A percentile compares a stretch with the other conserved stretches of the same genome.
Evolutionary conservation across 805 yeast genomes (phyloP).

Genomic region (Wickerhamiella vanderwaltii): DNA sequence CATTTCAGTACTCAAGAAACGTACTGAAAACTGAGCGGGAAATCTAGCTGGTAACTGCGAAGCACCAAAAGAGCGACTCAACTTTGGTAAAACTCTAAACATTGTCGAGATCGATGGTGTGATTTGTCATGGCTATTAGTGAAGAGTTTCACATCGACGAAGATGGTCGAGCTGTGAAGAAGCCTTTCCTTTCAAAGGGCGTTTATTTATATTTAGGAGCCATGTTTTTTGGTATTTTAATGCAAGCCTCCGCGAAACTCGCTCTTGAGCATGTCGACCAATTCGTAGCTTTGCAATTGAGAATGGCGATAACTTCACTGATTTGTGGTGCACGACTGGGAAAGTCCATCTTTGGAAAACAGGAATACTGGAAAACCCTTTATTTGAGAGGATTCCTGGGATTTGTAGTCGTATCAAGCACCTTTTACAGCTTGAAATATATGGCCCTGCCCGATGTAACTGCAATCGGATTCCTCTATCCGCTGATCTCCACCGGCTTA

Average conservation of each 20-base stretch:
- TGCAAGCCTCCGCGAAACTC: conserved; percentile 20
- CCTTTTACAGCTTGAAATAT: conserved; percentile 63
- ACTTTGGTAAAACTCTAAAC: too few species aligned
- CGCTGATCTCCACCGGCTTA: conserved; percentile 60
- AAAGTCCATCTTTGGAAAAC: conserved; percentile 29
- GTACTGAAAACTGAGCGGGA: too few species aligned
- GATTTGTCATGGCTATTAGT: too few species aligned
- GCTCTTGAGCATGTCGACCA: conserved; percentile 15
- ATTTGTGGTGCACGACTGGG: conserved; percentile 50
- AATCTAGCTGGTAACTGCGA: too few species aligned
- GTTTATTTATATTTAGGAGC: conserved; percentile 17
- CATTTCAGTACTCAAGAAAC: conserved; percentile 66
- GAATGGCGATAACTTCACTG: conserved; percentile 62
- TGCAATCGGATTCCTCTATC: conserved; percentile 68
- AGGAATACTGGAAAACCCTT: conserved; percentile 49
- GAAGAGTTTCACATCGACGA: neutral
- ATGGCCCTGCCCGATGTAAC: conserved; percentile 72
- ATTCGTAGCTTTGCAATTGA: conserved; percentile 43
- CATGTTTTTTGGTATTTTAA: conserved; percentile 17
- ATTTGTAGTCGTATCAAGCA: conserved; percentile 65
- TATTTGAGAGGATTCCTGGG: conserved; percentile 59
- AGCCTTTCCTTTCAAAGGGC: neutral
- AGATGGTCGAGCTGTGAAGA: neutral
- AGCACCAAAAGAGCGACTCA: too few species aligned
- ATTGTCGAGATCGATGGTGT: too few species aligned